phyloP scores from a whole-genome alignment of 805 yeast genomes.

The Jamesozyma rosinii region DNA sequence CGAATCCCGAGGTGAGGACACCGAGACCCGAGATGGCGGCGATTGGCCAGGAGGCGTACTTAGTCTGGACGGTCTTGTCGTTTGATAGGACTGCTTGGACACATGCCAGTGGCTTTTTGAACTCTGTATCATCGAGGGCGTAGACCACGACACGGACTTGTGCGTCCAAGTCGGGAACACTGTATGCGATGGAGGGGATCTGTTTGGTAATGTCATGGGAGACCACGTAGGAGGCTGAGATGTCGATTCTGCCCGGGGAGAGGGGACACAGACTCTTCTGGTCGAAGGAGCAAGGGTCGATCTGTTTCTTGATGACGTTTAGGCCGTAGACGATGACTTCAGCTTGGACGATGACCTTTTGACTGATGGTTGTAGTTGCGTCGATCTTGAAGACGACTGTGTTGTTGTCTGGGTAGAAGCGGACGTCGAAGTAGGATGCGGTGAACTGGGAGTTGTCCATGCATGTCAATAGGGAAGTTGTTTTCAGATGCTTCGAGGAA shows the following conservation, averaged over 20 bases:
- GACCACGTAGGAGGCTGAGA: constrained; percentile 43
- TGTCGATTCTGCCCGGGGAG: constrained; percentile 75
- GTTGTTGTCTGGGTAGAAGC: constrained; percentile 54
- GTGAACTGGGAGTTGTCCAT: constrained; percentile 84
- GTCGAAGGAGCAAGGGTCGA: constrained; percentile 57
- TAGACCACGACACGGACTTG: constrained; percentile 67
- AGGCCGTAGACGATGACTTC: constrained; percentile 76
- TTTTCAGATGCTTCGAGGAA: constrained; percentile 29
- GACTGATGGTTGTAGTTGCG: constrained; percentile 71
- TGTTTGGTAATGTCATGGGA: constrained; percentile 34
- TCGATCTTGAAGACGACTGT: constrained; percentile 58
- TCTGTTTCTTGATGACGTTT: constrained; percentile 42
- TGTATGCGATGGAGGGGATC: constrained; percentile 78
- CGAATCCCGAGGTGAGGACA: constrained; percentile 74
- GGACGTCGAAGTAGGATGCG: constrained; percentile 73
- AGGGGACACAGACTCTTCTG: constrained; percentile 69
- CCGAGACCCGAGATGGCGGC: constrained; percentile 89
- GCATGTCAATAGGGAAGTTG: constrained; percentile 78
- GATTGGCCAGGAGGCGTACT: constrained; percentile 90
- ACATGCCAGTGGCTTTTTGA: constrained; percentile 62
- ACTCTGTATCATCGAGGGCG: constrained; percentile 37
- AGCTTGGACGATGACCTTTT: constrained; percentile 57
- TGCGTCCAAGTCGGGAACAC: constrained; percentile 92
- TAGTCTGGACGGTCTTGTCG: constrained; percentile 89
- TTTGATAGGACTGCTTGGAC: constrained; percentile 79